Evolutionary conservation across 225 moss, liverwort and hornwort genomes (phyloP), one percentile per base, ranked within the genome.

Genomic region (Antitrichia curtipendula): DNA sequence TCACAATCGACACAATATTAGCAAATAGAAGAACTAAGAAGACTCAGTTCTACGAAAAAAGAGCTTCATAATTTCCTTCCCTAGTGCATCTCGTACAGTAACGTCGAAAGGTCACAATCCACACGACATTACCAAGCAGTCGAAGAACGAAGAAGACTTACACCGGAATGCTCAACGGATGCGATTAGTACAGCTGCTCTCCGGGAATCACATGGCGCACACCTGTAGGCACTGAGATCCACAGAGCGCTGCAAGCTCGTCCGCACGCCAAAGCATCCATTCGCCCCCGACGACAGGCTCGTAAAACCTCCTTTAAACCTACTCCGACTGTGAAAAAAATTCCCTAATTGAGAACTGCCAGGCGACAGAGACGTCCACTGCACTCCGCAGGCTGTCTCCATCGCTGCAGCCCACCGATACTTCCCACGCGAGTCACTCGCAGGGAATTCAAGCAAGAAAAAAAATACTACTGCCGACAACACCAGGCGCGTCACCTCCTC

Each of bases 311-410:
- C 79, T 60, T 61, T 38, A 78, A 66, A 77, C 75, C 89, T 86
- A 78, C 70, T 82, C 77, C 82, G 80, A 76, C 85, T 83, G 38
- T 81, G 65, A 49, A 84, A 78, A 52, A 73, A 64, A 49, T 87
- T 36, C 54, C 76, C 87, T 58, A 92, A 59, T 66, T 84, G 86
- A 47, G 92, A 94, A 73, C 83, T 85, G 60, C 81, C 84, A 47
- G 90, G 85, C 29, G 79, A 78, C 60, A 90, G 61, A 86, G 82
- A 88, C 79, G 80, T 41, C 87, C 90, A 88, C 60, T 71, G 84
- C 17, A 77, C 79, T 80, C 88, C 88, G 82, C 89, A 88, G 82
- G 87, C 89, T 38, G 82, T 81, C 87, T 88, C 90, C 94, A 94
- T 94, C 16, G 87, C 89, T 91, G 74, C 88, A 85, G 38, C 82